Evolutionary conservation across 352 stramenopile genomes (phyloP), one percentile per base, ranked within the genome.

Genomic region (Phytophthora kernoviae): DNA sequence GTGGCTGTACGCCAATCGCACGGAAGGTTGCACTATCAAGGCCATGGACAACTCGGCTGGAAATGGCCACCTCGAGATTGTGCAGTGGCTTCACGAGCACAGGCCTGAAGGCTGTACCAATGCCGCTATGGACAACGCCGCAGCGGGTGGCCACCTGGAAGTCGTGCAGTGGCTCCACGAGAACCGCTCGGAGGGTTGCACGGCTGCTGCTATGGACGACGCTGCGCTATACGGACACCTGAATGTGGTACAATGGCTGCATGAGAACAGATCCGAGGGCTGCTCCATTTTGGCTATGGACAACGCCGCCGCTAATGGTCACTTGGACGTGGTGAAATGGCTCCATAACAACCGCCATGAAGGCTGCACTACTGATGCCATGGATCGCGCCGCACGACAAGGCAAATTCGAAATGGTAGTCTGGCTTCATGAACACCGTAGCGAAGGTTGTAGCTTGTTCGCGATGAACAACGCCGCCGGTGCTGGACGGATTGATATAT

Each of bases 141-240:
- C 62, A 32, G 55, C 62, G 0, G 52, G 63, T 10, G 82, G 82
- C 17, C 79, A 84, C 24, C 30, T 88, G 11, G 74, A 78, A 17
- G 66, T 84, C 12, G 57, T 90, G n/a, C 45, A 77, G 49, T 91
- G 73, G 73, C 67, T 90, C 2, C 76, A 85, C 5, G 41, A 45
- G 4, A 48, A 88, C 36, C 71, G 74, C 8, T 65, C 44, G 2
- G 70, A 54, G 33, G 61, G 61, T n/a, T 65, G 61, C 21, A 55
- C 46, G n/a, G 50, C 37, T 48, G 37, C 42, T 0, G 62, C 62
- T 15, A 65, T 70, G 55, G 49, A 65, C 39, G 43, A 70, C 17
- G 55, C 55, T 10, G 55, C 62, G 4, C 20, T 63, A 43, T 55
- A 61, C 18, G 54, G 61, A 14, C 61, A 69, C 12, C 12, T 69